Conservation (phyloP, 352 stramenopile species). For the Pythium volutum region DNA sequence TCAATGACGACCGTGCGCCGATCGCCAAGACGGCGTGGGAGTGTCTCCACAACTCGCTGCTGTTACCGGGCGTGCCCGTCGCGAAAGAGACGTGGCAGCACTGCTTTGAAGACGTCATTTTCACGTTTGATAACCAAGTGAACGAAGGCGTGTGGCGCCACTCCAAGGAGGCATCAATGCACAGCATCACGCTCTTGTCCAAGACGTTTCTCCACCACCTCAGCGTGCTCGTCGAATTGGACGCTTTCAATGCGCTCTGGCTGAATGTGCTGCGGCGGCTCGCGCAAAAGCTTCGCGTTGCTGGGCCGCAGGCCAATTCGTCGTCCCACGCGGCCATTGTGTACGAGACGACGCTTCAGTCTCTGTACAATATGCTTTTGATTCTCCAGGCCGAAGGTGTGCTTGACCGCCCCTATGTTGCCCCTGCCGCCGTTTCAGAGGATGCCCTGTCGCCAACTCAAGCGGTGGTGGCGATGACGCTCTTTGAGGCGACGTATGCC, state of each 20-base stretch:
- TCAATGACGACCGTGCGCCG: constrained; percentile 71
- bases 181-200: constrained; percentile 81
- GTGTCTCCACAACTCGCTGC: constrained; percentile 76
- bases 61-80: constrained; percentile 67
- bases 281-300: constrained; percentile 59
- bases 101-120: constrained; percentile 87
- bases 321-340: constrained; percentile 58
- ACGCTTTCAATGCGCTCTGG: constrained; percentile 70
- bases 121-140: constrained; percentile 83
- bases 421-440: not conserved
- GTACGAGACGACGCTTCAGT: constrained; percentile 84
- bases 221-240: constrained; percentile 60
- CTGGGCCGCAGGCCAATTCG: constrained; percentile 15
- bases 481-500: constrained; percentile 67
- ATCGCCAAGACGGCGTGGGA: constrained; percentile 84
- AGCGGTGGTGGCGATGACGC: constrained; percentile 26
- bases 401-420: constrained; percentile 48
- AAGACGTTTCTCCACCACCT: constrained; percentile 89
- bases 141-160: constrained; percentile 49
- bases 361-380: constrained; percentile 82
- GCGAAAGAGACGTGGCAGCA: constrained; percentile 74
- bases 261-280: constrained; percentile 71
- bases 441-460: not conserved
- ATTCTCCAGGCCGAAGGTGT: constrained; percentile 80
- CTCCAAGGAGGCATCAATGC: constrained; percentile 63